Evolutionary conservation across 768 basidiomycete genomes (phyloP), one percentile per base, ranked within the genome.

Genomic region (Mycena metata): DNA sequence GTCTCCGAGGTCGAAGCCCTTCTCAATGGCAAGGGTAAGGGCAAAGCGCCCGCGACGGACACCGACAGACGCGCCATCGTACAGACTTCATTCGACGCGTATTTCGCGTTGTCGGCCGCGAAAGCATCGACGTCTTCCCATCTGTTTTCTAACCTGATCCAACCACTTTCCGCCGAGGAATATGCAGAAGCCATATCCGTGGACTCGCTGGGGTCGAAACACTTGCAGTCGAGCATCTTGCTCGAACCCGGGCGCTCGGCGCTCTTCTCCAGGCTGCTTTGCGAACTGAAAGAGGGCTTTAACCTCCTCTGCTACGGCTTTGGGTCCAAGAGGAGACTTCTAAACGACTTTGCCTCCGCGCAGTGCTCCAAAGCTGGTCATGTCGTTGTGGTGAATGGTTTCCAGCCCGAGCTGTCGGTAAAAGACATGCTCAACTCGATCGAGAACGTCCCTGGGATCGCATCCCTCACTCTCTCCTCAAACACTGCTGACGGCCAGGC

Each of bases 221-320:
- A 75, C n/a, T 72, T 83, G 23, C 74, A 81, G 56, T 80, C 82
- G 11, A 74, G 62, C 51, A 76, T 84, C 46, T 67, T 82, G 42
- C 67, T 76, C 62, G 77, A 79, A 55, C 59, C 79, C 26, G 66
- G 78, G 60, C 74, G 81, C 75, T 72, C 78, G 41, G 70, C 76
- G 6, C 80, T 88, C 19, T 90, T 92, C 74, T 80, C 83, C 24
- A 86, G 90, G 47, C 92, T 91, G 76, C 79, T 87, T 49, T 81
- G 84, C 68, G 95, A 98, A 78, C 84, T 98, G 26, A 81, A 83
- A 2, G 87, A 91, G 76, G 96, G 95, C 1, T 98, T 96, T 84
- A 96, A 94, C 77, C 81, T 98, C 49, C 79, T 96, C 21, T 90
- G 95, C 78, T 95, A 95, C 74, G 97, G 97, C 1, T 88, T 90